phyloP scores from a whole-genome alignment of 2,329 filamentous ascomycete species.

The Ceratocystiopsis brevicomis region DNA sequence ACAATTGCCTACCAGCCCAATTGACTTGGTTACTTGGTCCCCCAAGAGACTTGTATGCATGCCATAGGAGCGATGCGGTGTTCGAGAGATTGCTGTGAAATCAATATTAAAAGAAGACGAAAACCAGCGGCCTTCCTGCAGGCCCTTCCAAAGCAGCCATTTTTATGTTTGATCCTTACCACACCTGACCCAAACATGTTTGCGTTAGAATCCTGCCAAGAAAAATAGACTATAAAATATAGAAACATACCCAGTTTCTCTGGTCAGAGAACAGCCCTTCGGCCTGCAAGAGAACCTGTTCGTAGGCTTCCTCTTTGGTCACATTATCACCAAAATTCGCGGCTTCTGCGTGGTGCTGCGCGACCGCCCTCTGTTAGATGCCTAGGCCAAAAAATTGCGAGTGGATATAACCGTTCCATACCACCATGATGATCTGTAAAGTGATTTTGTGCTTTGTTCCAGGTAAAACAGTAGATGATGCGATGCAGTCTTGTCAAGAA shows the following conservation, averaged over 20 bases:
- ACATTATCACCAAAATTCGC: conserved; percentile 51
- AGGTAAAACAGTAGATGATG: no score
- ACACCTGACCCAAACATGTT: not conserved
- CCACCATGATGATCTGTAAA: not conserved
- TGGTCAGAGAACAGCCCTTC: conserved; percentile 52
- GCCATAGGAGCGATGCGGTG: conserved; percentile 57
- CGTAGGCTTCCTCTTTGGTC: conserved; percentile 53
- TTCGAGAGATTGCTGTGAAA: conserved; percentile 55
- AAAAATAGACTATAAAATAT: not conserved
- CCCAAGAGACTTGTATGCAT: conserved; percentile 56
- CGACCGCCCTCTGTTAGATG: not conserved
- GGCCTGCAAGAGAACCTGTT: conserved; percentile 53
- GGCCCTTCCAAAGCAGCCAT: not conserved
- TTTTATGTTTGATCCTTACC: not conserved
- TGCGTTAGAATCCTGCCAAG: conserved; percentile 6
- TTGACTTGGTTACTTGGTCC: conserved; percentile 49
- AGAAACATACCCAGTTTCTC: conserved; percentile 51
- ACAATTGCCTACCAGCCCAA: conserved; percentile 41
- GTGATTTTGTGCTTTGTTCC: no score
- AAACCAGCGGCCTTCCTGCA: not conserved
- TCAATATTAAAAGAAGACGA: not conserved
- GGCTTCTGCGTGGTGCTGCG: conserved; percentile 58
- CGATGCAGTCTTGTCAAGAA: no score
- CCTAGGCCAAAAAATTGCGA: not conserved
- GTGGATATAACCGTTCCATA: not conserved